phyloP scores from a whole-genome alignment of 108 stramenopile genomes.

The Pseudonitzschia multiseries region DNA sequence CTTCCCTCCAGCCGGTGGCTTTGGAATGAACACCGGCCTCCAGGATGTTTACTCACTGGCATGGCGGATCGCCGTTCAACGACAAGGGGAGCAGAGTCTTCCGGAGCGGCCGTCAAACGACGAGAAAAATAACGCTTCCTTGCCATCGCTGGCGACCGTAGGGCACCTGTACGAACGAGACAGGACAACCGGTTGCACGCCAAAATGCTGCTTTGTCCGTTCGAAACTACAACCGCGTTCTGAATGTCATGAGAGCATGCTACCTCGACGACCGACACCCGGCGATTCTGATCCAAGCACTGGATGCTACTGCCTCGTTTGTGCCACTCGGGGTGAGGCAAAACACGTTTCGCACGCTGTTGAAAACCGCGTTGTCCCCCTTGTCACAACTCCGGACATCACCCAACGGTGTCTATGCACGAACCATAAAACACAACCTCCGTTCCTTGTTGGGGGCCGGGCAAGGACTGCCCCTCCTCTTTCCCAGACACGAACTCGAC shows the following conservation, averaged over 20 bases:
- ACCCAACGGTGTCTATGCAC: constrained; percentile 32
- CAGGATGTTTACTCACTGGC: constrained; percentile 91
- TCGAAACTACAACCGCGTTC: constrained; percentile 82
- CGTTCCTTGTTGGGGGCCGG: constrained; percentile 54
- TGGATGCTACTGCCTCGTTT: constrained; percentile 45
- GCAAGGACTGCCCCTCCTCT: constrained; percentile 78
- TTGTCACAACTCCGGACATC: constrained; percentile 44
- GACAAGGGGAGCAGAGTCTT: constrained; percentile 4
- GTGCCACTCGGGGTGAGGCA: constrained; percentile 48
- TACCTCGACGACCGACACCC: constrained; percentile 80
- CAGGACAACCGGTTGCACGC: constrained; percentile 73
- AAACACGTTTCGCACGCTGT: constrained; percentile 55
- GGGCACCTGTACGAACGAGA: constrained; percentile 65
- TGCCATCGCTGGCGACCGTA: not conserved
- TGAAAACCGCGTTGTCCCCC: constrained; percentile 63
- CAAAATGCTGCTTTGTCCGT: constrained; percentile 87
- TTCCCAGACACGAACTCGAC: constrained; percentile 80
- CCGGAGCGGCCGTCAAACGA: not conserved
- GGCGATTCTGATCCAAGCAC: constrained; percentile 42
- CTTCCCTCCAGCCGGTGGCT: constrained; percentile 96
- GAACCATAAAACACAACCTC: constrained; percentile 60
- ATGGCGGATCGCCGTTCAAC: constrained; percentile 70
- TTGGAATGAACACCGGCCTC: constrained; percentile 96
- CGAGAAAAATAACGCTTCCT: not conserved
- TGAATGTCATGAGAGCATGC: constrained; percentile 69